Base-by-base conservation (phyloP, 495 filamentous ascomycete genomes). In the Neurospora sp. region DNA sequence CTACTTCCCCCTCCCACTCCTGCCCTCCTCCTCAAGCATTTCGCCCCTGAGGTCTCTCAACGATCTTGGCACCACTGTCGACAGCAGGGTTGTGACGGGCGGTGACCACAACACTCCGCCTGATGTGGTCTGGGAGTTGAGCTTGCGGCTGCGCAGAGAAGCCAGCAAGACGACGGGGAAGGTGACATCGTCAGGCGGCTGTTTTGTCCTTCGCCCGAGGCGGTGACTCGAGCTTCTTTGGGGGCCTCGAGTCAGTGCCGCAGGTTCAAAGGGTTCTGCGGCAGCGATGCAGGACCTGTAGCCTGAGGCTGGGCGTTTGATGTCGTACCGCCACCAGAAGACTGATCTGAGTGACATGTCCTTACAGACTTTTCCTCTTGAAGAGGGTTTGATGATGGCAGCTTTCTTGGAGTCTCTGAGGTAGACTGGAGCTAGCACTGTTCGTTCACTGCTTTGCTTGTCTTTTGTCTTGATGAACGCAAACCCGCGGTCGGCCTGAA, bases 121-220 rank as follows among this genome's bases (percentile, higher is more conserved):
- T 96, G 79, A 99, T 96, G 77, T 96, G 77, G 92, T 92, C 84
- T 94, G 91, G 74, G 93, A 91, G 78, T 90, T 90, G 69, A 94
- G 87, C 80, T 94, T 94, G 79, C 92, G 92, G 53, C 93, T 98
- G 44, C 96, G 92, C 20, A 98, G 87, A 69, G 92, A 89, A 69
- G 96, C 93, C 40, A 97, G 88, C 71, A 98, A 87, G 68, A 94
- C 96, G 48, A 97, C 94, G 59, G 94, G 89, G 80, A 94, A 98
- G 75, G 97, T 87, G 61, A 98, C 92, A 44, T 7, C 18, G 16
- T n/a, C 42, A 44, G 18, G 42, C 7, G 18, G 42, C 42, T 44
- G 18, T 44, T 44, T n/a, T 18, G 42, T 45, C 42, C 42, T 20
- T 45, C 42, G 42, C 42, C 42, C 42, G 42, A 45, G 18, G 1